These are phyloP conservation scores for Barnettozyma californica DNA, from an alignment of 805 yeast species.

Conservation along the genomic window DNA sequence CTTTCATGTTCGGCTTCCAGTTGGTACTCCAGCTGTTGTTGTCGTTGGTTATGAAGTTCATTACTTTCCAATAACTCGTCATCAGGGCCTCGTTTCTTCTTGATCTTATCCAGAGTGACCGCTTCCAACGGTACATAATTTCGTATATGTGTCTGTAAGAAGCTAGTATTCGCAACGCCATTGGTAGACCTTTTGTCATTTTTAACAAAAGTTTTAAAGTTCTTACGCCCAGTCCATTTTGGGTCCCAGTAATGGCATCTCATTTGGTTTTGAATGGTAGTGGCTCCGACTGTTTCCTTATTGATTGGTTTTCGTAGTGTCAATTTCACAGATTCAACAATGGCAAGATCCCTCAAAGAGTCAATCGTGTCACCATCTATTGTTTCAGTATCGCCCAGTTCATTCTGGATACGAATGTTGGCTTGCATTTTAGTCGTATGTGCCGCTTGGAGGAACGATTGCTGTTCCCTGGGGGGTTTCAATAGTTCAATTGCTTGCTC, in stretches of 20 bases:
- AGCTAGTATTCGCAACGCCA: conserved; percentile 19
- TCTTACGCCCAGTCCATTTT: conserved; percentile 30
- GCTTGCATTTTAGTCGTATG: conserved; percentile 18
- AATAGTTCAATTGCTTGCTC: not conserved
- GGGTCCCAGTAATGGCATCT: conserved; percentile 9
- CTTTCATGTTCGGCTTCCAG: not conserved
- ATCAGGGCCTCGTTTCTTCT: not conserved
- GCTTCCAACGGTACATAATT: conserved; percentile 7
- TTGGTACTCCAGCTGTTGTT: not conserved
- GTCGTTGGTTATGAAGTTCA: conserved; percentile 1
- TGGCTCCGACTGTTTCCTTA: not conserved
- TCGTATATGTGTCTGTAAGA: conserved; percentile 22
- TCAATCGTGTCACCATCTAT: conserved; percentile 24
- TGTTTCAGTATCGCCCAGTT: conserved; percentile 11
- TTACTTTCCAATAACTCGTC: conserved; percentile 6
- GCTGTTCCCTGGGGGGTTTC: not conserved
- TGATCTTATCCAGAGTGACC: not conserved
- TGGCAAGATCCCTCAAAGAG: conserved; percentile 29
- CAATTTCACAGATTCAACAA: conserved; percentile 29
- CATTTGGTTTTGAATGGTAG: conserved; percentile 8
- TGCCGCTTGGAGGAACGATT: conserved; percentile 17
- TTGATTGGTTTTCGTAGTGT: conserved; percentile 9
- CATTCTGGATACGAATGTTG: conserved; percentile 16
- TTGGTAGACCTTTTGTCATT: conserved; percentile 13
- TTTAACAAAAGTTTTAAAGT: conserved; percentile 36